Percentiles rank a stretch among this genome's conserved stretches.
Evolutionary conservation across 345 rosid species (phyloP).

Genomic region (rapeseed (Brassica napus)): DNA sequence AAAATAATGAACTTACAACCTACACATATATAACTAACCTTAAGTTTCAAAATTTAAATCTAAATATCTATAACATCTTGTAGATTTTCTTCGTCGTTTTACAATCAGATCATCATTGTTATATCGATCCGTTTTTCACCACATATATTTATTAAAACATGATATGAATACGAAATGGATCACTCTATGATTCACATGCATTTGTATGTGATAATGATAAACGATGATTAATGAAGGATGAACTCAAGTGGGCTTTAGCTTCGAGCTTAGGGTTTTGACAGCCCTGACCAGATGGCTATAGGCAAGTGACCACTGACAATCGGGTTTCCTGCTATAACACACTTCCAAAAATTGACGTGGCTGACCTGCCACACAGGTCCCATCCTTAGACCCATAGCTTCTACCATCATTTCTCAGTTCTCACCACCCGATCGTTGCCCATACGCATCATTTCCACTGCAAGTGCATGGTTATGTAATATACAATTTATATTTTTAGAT

Average conservation of each 20-base stretch:
- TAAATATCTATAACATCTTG: neutral
- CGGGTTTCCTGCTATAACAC: neutral
- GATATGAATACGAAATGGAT: conserved; percentile 22
- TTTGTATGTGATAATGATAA: conserved; percentile 14
- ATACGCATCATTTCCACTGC: conserved; percentile 5
- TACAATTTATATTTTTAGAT: neutral
- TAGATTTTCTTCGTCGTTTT: neutral
- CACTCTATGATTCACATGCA: conserved; percentile 26
- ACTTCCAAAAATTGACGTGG: conserved; percentile 12
- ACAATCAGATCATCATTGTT: neutral
- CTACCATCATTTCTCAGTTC: conserved; percentile 2
- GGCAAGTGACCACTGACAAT: conserved; percentile 17
- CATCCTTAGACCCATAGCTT: neutral
- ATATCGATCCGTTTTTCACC: neutral
- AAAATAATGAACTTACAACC: neutral
- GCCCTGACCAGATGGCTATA: conserved; percentile 27
- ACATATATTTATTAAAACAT: neutral
- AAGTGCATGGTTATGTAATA: conserved; percentile 11
- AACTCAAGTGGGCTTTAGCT: conserved; percentile 26
- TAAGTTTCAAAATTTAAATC: neutral
- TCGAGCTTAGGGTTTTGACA: conserved; percentile 27
- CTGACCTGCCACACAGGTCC: conserved; percentile 25
- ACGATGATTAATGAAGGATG: conserved; percentile 7
- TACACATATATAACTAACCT: neutral
- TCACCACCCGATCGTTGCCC: conserved; percentile 31